Base-by-base conservation (phyloP, 2,329 filamentous ascomycete genomes). In the Rhinocladiella mackenziei region DNA sequence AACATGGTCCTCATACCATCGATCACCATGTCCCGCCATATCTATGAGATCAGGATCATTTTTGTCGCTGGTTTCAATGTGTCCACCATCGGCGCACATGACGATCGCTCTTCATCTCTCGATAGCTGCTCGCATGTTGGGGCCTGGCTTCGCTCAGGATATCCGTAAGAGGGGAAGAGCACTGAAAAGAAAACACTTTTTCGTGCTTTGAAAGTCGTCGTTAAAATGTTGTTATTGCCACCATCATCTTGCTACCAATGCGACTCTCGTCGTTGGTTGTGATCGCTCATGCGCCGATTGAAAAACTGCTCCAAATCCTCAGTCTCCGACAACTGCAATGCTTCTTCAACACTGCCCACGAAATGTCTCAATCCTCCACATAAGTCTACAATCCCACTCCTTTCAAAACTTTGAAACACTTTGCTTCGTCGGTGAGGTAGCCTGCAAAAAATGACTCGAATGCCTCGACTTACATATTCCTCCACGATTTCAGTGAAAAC, bases 401-500 rank as follows among this genome's bases (percentile, higher is more conserved):
- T 74, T 42, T 80, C 72, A 68, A 97, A 86, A 40, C 88, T 70
- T 38, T 73, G 67, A 73, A 84, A 91, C 0, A 94, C 83, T 2
- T 74, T 67, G 45, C 67, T 72, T 13, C 67, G 65, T 19, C 70
- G 64, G 6, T 59, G 61, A 0, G 74, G 74, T 2, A 80, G 65
- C 9, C 80, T 66, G 56, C 77, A 81, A 62, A 74, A 73, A 48
- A 71, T 72, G 0, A 74, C 68, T 5, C 68, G 58, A 1, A 91
- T 88, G 1, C 84, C 85, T 3, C 83, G 74, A 23, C 84, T 76
- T n/a, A 82, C 73, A 62, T 97, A 97, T 20, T 73, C 76, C 35
- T 80, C 72, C 11, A 98, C 87, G 55, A 97, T 97, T 66, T 97
- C 92, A 34, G 80, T 77, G 2, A 98, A 72, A 0, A 97, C 91